Percentiles rank a stretch among this genome's conserved stretches.
Conservation (phyloP, 2,329 filamentous ascomycete genomes). For the Dactylonectria macrodidyma region DNA sequence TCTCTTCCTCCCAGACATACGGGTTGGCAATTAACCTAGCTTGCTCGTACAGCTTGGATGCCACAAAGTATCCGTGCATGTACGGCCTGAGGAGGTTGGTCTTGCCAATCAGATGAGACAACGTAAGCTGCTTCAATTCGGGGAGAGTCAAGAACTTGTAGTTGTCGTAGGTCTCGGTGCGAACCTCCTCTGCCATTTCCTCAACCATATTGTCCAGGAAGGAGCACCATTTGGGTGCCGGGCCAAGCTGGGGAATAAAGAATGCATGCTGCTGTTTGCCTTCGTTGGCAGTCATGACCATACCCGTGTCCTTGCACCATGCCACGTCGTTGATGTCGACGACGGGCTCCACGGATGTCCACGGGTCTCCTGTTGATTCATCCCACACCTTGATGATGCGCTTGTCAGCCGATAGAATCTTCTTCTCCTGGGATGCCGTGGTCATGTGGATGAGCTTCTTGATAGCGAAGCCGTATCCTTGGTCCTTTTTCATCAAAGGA, state of each 20-base stretch:
- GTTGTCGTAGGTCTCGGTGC: conserved; percentile 93
- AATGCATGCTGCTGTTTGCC: conserved; percentile 95
- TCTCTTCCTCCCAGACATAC: conserved; percentile 93
- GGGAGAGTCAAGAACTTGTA: conserved; percentile 97
- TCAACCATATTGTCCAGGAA: conserved; percentile 98
- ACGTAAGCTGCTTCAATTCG: conserved; percentile 86
- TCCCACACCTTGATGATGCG: conserved; percentile 99
- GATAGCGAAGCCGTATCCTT: conserved; percentile 94
- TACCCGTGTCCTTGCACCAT: conserved; percentile 92
- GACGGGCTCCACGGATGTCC: conserved; percentile 95
- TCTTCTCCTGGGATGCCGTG: conserved; percentile 82
- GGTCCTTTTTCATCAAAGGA: conserved; percentile 91
- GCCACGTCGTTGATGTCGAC: conserved; percentile 96
- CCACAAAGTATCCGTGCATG: conserved; percentile 99
- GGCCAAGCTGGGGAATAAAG: conserved; percentile 93
- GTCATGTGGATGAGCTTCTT: conserved; percentile 85
- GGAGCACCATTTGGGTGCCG: conserved; percentile 94
- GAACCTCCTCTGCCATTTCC: conserved; percentile 92
- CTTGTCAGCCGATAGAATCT: conserved; percentile 93
- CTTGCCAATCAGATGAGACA: conserved; percentile 91
- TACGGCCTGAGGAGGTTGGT: conserved; percentile 93
- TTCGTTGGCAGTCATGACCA: conserved; percentile 97
- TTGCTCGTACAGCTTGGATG: conserved; percentile 95
- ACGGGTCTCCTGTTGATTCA: conserved; percentile 83
- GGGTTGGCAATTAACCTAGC: conserved; percentile 94